Conservation (phyloP, 768 basidiomycete genomes). For the Pisolithus tinctorius region DNA sequence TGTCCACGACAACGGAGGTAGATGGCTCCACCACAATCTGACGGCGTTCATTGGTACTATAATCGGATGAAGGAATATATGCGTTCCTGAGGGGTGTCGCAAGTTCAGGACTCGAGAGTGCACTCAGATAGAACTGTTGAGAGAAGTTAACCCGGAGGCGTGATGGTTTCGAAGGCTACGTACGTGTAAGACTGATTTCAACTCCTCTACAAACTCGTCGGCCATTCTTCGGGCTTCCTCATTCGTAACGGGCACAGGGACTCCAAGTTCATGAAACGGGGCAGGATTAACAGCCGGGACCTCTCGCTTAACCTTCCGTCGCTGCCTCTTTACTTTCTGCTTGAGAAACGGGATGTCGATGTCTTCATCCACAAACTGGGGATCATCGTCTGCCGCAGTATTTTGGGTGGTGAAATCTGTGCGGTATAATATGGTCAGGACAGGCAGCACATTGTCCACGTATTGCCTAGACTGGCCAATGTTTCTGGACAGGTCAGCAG, state of each 20-base stretch:
- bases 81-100: slow-evolving; percentile 5
- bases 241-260: slow-evolving; percentile 18
- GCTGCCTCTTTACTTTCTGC: slow-evolving; percentile 25
- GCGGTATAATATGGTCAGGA: slow-evolving; percentile 13
- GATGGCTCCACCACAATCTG: not conserved
- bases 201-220: slow-evolving; percentile 13
- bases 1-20: slow-evolving; percentile 1
- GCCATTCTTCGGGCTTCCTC: slow-evolving; percentile 14
- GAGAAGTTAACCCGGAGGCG: not conserved
- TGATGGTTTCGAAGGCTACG: not conserved
- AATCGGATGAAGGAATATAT: slow-evolving; percentile 2
- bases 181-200: slow-evolving; percentile 27
- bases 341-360: slow-evolving; percentile 5
- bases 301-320: slow-evolving; percentile 10
- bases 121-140: slow-evolving; percentile 20
- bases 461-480: slow-evolving; percentile 17
- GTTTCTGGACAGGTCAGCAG: slow-evolving; percentile 4
- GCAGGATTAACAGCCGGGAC: slow-evolving; percentile 16
- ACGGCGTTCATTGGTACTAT: not conserved
- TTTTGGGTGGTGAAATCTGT: slow-evolving; percentile 4
- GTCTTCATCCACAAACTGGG: slow-evolving; percentile 1
- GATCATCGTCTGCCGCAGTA: not conserved
- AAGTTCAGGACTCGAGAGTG: slow-evolving; percentile 13
- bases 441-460: slow-evolving; percentile 17
- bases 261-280: slow-evolving; percentile 25